Evolutionary conservation across 208 protist species (phyloP), one percentile per base, ranked within the genome.

Genomic region (Polymyxa betae): DNA sequence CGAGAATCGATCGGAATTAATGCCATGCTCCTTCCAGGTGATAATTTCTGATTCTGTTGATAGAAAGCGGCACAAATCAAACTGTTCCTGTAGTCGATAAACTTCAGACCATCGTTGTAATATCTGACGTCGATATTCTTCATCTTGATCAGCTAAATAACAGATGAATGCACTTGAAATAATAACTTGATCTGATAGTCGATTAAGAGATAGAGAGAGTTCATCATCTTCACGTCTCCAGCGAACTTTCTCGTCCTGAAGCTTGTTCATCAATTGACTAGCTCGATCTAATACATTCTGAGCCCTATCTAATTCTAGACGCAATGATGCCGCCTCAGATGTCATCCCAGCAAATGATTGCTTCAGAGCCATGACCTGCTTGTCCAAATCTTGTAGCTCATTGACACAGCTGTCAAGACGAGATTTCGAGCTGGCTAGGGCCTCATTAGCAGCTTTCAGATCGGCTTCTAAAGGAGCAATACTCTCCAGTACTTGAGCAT

Each of bases 401-500:
- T 90, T 5, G 40, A 92, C 45, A 87, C 92, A 94, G 77, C 88
- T 45, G 35, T 88, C 46, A 0, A 92, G 64, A 43, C 90, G 88
- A 1, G 72, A 82, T 82, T n/a, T 35, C 16, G 72, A 82, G 16
- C 72, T 82, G 40, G 72, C 5, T 43, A 82, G 72, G 5, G 72
- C 72, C 72, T 90, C 20, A 54, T 78, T 88, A 12, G 90, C 88
- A 16, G 87, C 38, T 12, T 92, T 89, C 92, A 97, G 96, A 88
- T 97, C 95, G n/a, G 95, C 94, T 92, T 97, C 93, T 0, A 97
- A 94, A 64, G 95, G 93, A 1, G n/a, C 90, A 78, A 90, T 92
- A 68, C 96, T 96, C 91, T 98, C 94, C 0, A 98, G 94, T 44
- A 99, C 98, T 88, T 95, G 95, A 89, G 97, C 97, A 95, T 98